Conservation (phyloP, 2,329 filamentous ascomycete species). For the Fusarium redolens region DNA sequence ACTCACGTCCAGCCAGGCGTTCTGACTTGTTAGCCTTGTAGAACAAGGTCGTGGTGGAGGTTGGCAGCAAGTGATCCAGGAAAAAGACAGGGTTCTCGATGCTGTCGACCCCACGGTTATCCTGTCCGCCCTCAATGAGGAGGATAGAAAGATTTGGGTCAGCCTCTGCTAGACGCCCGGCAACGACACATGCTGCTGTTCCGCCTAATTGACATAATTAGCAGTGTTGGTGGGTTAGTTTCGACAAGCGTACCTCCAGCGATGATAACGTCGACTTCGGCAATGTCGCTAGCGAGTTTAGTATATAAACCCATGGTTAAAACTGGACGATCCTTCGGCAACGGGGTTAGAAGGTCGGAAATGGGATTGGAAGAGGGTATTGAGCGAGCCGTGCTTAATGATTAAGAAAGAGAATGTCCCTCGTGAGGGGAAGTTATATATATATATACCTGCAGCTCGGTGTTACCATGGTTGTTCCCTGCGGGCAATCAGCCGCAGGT, state of each 20-base stretch:
- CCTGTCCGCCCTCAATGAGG: constrained; percentile 47
- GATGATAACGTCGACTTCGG: constrained; percentile 38
- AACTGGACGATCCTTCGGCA: background rate
- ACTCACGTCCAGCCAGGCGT: constrained; percentile 38
- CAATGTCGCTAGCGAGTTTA: constrained; percentile 35
- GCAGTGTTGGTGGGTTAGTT: background rate
- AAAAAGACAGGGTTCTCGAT: constrained; percentile 47
- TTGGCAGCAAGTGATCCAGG: constrained; percentile 39
- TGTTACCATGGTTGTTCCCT: background rate
- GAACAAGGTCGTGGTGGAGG: constrained; percentile 40
- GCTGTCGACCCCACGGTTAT: constrained; percentile 44
- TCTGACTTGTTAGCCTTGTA: constrained; percentile 44
- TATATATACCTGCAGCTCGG: constrained; percentile 4
- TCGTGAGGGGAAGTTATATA: constrained; percentile 19
- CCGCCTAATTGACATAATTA: constrained; percentile 41
- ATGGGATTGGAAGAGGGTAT: background rate
- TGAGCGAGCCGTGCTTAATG: background rate
- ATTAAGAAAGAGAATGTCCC: background rate
- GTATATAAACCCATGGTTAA: constrained; percentile 34
- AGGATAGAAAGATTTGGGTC: constrained; percentile 47
- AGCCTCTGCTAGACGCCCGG: constrained; percentile 46
- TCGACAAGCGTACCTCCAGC: constrained; percentile 26
- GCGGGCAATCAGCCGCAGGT: background rate
- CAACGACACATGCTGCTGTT: constrained; percentile 48
- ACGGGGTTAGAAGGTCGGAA: background rate